Conservation (phyloP, 345 rosid genomes). For the Hibiscus syriacus region DNA sequence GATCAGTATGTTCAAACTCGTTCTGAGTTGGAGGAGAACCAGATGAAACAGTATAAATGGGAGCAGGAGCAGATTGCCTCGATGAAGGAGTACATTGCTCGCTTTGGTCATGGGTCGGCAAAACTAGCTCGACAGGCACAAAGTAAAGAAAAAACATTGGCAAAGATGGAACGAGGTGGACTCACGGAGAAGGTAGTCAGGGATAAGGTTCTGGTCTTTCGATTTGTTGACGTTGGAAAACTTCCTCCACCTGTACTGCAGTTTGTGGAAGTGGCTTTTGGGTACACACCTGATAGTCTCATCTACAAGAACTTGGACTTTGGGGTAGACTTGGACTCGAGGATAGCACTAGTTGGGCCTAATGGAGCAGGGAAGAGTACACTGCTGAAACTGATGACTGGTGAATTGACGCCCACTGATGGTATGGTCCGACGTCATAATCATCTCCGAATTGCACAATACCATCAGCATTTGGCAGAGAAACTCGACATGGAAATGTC, state of each 20-base stretch:
- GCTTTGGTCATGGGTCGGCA: slow-evolving; percentile 99
- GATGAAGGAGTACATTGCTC: slow-evolving; percentile 98
- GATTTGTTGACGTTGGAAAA: slow-evolving; percentile 88
- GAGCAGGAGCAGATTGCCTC: slow-evolving; percentile 97
- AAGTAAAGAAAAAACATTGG: slow-evolving; percentile 96
- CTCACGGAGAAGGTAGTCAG: slow-evolving; percentile 75
- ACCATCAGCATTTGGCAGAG: slow-evolving; percentile 92
- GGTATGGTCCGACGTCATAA: slow-evolving; percentile 98
- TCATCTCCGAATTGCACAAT: slow-evolving; percentile 90
- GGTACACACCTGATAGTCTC: slow-evolving; percentile 76
- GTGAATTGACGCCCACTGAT: slow-evolving; percentile 71
- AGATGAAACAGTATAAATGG: slow-evolving; percentile 98
- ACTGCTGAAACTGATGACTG: slow-evolving; percentile 93
- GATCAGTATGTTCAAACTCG: slow-evolving; percentile 98
- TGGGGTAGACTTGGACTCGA: slow-evolving; percentile 92
- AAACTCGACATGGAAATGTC: slow-evolving; percentile 80
- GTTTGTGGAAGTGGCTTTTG: slow-evolving; percentile 87
- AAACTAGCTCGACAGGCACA: slow-evolving; percentile 98
- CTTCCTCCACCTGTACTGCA: slow-evolving; percentile 97
- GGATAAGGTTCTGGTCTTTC: slow-evolving; percentile 79
- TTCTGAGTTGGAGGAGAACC: slow-evolving; percentile 86
- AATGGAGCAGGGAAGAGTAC: slow-evolving; percentile 99
- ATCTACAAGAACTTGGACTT: slow-evolving; percentile 83
- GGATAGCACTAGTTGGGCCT: slow-evolving; percentile 91
- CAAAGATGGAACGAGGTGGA: slow-evolving; percentile 98